Percentiles rank a stretch among this genome's conserved stretches.
Conservation (phyloP, 2,329 filamentous ascomycete genomes). For the Cladosporium sphaerospermum region DNA sequence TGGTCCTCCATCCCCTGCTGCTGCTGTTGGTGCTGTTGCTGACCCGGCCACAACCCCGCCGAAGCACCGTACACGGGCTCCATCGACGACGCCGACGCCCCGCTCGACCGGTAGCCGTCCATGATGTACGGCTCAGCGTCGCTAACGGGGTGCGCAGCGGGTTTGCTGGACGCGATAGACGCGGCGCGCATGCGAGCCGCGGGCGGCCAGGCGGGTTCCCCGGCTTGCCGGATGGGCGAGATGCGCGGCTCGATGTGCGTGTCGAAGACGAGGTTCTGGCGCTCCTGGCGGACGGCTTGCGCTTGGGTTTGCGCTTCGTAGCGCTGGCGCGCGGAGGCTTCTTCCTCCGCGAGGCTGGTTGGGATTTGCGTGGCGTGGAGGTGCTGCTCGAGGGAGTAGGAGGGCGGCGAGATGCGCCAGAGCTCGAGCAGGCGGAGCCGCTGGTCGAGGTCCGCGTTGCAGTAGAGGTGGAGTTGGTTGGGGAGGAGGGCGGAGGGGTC, state of each 20-base stretch:
- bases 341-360: constrained; percentile 50
- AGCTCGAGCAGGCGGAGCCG: constrained; percentile 71
- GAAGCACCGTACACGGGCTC: constrained; percentile 61
- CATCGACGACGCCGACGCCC: constrained; percentile 50
- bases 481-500: constrained; percentile 63
- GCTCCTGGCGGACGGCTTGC: not conserved
- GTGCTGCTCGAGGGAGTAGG: constrained; percentile 38
- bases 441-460: constrained; percentile 65
- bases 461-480: constrained; percentile 73
- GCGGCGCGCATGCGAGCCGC: constrained; percentile 25
- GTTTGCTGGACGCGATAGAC: constrained; percentile 20
- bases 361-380: constrained; percentile 38
- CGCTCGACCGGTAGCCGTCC: constrained; percentile 57
- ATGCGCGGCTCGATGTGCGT: constrained; percentile 22
- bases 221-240: constrained; percentile 20
- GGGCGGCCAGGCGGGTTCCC: constrained; percentile 24
- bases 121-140: constrained; percentile 77
- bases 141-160: constrained; percentile 15
- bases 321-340: constrained; percentile 51
- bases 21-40: constrained; percentile 32
- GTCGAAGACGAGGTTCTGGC: constrained; percentile 17
- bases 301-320: constrained; percentile 47
- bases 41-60: constrained; percentile 29
- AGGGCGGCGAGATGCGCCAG: constrained; percentile 75
- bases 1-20: constrained; percentile 57